Percentiles rank a stretch among this genome's conserved stretches.
Evolutionary conservation across 306 rosid species (phyloP).

Genomic region (Castanea mollissima): DNA sequence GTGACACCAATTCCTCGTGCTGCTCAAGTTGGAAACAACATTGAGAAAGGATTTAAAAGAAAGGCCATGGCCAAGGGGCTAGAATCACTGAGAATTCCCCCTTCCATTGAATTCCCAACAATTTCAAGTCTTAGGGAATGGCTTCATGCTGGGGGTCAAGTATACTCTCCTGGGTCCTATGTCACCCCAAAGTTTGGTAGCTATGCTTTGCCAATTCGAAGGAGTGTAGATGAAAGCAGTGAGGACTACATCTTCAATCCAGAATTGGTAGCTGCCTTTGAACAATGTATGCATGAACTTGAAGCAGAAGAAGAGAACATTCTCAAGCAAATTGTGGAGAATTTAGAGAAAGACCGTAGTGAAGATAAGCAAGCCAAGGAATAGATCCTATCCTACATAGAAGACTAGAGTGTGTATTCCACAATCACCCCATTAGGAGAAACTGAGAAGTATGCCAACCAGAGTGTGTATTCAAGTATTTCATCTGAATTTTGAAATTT

Average conservation of each 20-base stretch:
- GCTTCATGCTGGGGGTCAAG: conserved; percentile 27
- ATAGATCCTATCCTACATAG: conserved; percentile 3
- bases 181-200: conserved; percentile 53
- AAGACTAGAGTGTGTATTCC: background rate
- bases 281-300: conserved; percentile 43
- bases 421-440: background rate
- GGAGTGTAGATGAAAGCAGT: conserved; percentile 22
- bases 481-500: too few species aligned
- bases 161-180: conserved; percentile 42
- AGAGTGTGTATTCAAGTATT: too few species aligned
- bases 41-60: conserved; percentile 40
- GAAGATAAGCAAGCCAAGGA: conserved; percentile 1
- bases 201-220: conserved; percentile 12
- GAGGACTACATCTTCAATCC: conserved; percentile 40
- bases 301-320: conserved; percentile 47
- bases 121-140: conserved; percentile 43
- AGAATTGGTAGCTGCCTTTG: conserved; percentile 45
- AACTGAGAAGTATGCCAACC: background rate
- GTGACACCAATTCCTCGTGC: conserved; percentile 8
- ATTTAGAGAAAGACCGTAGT: conserved; percentile 34
- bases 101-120: conserved; percentile 28
- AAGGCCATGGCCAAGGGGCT: conserved; percentile 39
- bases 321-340: conserved; percentile 38
- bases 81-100: conserved; percentile 43
- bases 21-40: background rate